Conservation (phyloP, 2,329 filamentous ascomycete genomes). For the Aureobasidium sp. region DNA sequence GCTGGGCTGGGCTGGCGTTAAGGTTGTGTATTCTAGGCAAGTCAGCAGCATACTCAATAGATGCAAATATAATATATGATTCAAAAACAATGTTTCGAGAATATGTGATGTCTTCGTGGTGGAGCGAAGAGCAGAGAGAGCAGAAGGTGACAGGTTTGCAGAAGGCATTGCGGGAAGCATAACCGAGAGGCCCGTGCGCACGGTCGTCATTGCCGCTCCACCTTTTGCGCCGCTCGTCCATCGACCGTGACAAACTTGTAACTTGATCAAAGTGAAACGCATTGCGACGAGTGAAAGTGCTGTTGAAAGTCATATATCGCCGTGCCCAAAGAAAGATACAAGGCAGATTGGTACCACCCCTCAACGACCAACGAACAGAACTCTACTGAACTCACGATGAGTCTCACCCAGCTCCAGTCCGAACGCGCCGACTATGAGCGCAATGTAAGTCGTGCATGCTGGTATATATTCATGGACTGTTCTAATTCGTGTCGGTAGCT, state of each 20-base stretch:
- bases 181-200: background rate
- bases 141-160: background rate
- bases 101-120: background rate
- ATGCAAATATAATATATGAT: background rate
- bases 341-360: conserved; percentile 3
- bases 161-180: background rate
- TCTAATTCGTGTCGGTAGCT: conserved; percentile 44
- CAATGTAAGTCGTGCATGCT: conserved; percentile 7
- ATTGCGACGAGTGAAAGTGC: background rate
- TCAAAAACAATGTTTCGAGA: background rate
- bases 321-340: background rate
- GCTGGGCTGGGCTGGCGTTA: background rate
- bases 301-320: background rate
- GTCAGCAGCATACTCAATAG: conserved; percentile 1
- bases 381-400: conserved; percentile 21
- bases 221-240: background rate
- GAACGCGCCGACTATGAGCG: conserved; percentile 10
- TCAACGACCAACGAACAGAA: conserved; percentile 3
- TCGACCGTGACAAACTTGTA: background rate
- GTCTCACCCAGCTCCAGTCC: conserved; percentile 11
- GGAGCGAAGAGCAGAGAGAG: background rate
- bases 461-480: background rate
- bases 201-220: background rate
- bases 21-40: background rate
- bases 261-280: background rate